Base-by-base conservation (phyloP, 345 rosid species). In the Hibiscus mutabilis region DNA sequence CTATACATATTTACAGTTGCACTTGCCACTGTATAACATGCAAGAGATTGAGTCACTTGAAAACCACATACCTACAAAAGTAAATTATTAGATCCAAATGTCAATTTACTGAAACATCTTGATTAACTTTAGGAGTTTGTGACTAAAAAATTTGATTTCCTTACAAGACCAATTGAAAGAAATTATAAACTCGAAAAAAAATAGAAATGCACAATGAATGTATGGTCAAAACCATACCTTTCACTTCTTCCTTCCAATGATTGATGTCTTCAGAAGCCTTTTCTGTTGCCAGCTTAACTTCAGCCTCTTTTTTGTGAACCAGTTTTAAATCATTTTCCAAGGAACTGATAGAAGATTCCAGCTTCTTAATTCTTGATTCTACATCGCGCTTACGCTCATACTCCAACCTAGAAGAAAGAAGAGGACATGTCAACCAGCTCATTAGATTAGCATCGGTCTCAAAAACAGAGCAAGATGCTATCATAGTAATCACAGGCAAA, bases 311-410 rank as follows among this genome's bases (percentile, higher is more conserved):
- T 69, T 81, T 74, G 74, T 86, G 83, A 66, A 89, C 71, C 46
- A 77, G 82, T 75, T 84, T 82, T 78, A 92, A 71, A 15, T 95
- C 92, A 70, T 87, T 76, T 80, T 90, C 88, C 78, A 92, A 84
- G 49, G 84, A 59, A 78, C 52, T 77, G 31, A 92, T 73, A 74
- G 95, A 83, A 71, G 92, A 80, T 79, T 95, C 97, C 80, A 95
- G 84, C 84, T 86, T 91, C 75, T 70, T 86, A 78, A 90, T 89
- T 62, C 94, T 80, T 74, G 92, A 85, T 27, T 89, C 96, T 83
- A 89, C 87, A 77, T 92, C 99, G 70, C 97, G 89, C 81, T 86
- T 92, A 62, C 86, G 92, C 83, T 92, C 97, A 77, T 92, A 95
- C 77, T 92, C 97, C 89, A 95, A 77, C 90, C 99, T 92, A 84